Percentiles rank a stretch among this genome's conserved stretches.
Conservation (phyloP, 768 basidiomycete species). For the Rhodosporidiobolus odoratus region DNA sequence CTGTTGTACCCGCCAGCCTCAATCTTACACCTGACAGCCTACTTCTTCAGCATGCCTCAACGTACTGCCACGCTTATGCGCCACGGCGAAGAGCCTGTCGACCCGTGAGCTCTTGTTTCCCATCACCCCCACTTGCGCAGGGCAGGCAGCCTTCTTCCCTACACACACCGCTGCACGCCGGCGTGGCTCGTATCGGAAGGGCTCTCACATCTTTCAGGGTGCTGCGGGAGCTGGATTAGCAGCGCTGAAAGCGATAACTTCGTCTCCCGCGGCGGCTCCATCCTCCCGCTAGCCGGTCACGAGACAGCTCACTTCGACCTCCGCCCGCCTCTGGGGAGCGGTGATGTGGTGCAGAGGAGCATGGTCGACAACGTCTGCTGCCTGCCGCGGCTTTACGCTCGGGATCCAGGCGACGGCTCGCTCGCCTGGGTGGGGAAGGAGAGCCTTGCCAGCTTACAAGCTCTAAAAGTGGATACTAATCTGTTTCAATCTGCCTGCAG, state of each 20-base stretch:
- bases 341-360: too few relatives aligned
- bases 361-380: too few relatives aligned
- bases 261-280: too few relatives aligned
- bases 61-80: conserved; percentile 19
- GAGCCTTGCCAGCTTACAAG: not conserved
- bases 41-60: conserved; percentile 5
- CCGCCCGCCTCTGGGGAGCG: too few relatives aligned
- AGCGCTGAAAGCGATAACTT: too few relatives aligned
- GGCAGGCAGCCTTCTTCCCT: too few relatives aligned
- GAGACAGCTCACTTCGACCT: too few relatives aligned
- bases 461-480: not conserved
- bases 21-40: not conserved
- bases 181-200: too few relatives aligned
- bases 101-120: conserved; percentile 9
- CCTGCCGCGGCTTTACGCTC: too few relatives aligned
- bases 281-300: too few relatives aligned
- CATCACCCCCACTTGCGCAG: not conserved
- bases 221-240: too few relatives aligned
- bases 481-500: not conserved
- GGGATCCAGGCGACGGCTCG: not conserved
- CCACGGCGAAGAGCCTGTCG: conserved; percentile 30
- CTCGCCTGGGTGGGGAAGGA: not conserved
- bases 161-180: not conserved
- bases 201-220: too few relatives aligned
- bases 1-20: not conserved